Evolutionary conservation across 1,284 basidiomycete genomes (phyloP).

Genomic region (Hymenochaete sp.): DNA sequence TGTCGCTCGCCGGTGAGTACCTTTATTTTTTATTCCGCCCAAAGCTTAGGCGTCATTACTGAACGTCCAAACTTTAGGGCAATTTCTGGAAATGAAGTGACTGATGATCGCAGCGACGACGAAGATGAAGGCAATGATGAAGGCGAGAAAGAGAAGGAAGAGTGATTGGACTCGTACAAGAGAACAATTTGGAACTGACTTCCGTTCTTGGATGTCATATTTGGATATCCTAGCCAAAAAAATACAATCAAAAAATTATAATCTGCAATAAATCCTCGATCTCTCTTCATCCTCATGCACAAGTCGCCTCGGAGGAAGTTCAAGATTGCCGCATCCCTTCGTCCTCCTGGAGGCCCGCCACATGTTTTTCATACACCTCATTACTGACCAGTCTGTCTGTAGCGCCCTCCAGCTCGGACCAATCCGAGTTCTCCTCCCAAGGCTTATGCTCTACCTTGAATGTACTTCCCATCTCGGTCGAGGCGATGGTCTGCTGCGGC

Average conservation of each 20-base stretch:
- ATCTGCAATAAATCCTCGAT: background rate
- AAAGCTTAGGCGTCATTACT: background rate
- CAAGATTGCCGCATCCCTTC: no score
- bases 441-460: constrained; percentile 50
- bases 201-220: background rate
- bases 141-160: constrained; percentile 16
- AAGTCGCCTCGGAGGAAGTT: no score
- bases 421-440: constrained; percentile 55
- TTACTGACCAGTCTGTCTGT: constrained; percentile 26
- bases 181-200: background rate
- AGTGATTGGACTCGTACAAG: background rate
- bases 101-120: constrained; percentile 56
- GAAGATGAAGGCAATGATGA: constrained; percentile 48
- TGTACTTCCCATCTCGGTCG: constrained; percentile 20
- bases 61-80: constrained; percentile 26
- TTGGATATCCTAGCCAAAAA: background rate
- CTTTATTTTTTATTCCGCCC: background rate
- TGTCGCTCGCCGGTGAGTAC: constrained; percentile 45
- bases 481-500: constrained; percentile 47
- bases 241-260: background rate
- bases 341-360: constrained; percentile 2
- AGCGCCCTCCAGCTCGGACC: constrained; percentile 46
- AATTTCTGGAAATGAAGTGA: constrained; percentile 31
- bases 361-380: background rate
- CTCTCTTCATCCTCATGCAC: no score